Conservation (phyloP, 331 rosid genomes). For the Cydonia oblonga region DNA sequence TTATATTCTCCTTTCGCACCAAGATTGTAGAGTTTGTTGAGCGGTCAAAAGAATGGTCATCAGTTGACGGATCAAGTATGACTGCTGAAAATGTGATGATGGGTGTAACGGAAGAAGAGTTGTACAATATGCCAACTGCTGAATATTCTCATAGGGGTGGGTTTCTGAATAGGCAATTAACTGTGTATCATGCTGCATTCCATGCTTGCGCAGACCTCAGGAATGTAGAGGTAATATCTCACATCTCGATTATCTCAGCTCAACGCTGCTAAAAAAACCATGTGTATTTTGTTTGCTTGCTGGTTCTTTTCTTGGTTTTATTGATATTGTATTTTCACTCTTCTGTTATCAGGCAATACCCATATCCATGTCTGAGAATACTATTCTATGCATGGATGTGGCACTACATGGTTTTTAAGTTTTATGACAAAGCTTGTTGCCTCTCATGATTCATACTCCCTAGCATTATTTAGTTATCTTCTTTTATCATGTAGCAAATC, state of each 20-base stretch:
- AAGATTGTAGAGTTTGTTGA: slow-evolving; percentile 90
- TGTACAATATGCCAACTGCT: slow-evolving; percentile 83
- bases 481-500: neutral
- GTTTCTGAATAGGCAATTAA: slow-evolving; percentile 36
- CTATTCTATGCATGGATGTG: neutral
- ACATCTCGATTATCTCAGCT: slow-evolving; percentile 2
- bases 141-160: slow-evolving; percentile 57
- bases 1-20: slow-evolving; percentile 20
- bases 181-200: slow-evolving; percentile 74
- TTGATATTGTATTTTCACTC: neutral
- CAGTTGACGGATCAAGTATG: slow-evolving; percentile 50
- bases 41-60: slow-evolving; percentile 67
- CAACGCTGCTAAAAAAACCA: neutral
- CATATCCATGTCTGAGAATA: too few species aligned
- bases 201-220: slow-evolving; percentile 73
- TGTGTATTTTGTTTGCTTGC: neutral
- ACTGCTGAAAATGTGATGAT: slow-evolving; percentile 84
- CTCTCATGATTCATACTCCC: neutral
- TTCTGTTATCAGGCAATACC: neutral
- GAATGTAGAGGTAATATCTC: slow-evolving; percentile 55
- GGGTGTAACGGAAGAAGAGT: slow-evolving; percentile 77
- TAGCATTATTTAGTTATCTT: neutral
- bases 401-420: neutral
- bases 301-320: neutral
- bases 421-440: too few species aligned